Evolutionary conservation across 108 stramenopile species (phyloP), one percentile per base, ranked within the genome.

Genomic region (Cylindrotheca fusiformis): DNA sequence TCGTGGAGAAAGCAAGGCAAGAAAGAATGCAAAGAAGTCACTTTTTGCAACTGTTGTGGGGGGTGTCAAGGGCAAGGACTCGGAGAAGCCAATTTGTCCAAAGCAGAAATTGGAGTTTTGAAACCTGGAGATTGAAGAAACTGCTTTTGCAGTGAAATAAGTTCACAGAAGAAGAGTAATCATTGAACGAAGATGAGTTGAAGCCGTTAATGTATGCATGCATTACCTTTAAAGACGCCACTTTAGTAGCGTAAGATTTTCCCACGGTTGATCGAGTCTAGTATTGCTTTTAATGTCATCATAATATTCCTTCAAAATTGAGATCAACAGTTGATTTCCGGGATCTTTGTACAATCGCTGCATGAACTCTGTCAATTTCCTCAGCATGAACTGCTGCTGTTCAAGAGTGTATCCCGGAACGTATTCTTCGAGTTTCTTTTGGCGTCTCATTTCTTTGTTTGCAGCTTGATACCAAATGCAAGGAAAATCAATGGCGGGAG

Each of bases 381-480:
- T 29, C 12, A 65, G 25, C 28, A 86, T 45, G 29, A 59, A 49
- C 28, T 78, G 60, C 55, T 58, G 50, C 58, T 86, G 82, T 5
- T 51, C 56, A 0, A 0, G 14, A 6, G 69, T 72, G 50, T 72
- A 86, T 0, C 59, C 74, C 19, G 82, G 77, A 18, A 59, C 49
- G 45, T 83, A 86, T 27, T 79, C 61, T 10, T 52, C 58, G 19
- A 78, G 56, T 27, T 62, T 54, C 30, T 63, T 33, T 23, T 60
- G 64, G 52, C 71, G 75, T 55, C 52, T 52, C 30, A 72, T 64
- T 52, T 83, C 80, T 12, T 58, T 41, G 4, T 19, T 23, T 1
- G 56, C 52, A 0, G 63, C 44, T 45, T 66, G 66, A 36, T 57
- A 67, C 82, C 79, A 86, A 41, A 81, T 71, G 52, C 82, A 86